Percentiles rank a stretch among this genome's conserved stretches.
Evolutionary conservation across 2,329 filamentous ascomycete species (phyloP).

Genomic region (Monosporascus sp.): DNA sequence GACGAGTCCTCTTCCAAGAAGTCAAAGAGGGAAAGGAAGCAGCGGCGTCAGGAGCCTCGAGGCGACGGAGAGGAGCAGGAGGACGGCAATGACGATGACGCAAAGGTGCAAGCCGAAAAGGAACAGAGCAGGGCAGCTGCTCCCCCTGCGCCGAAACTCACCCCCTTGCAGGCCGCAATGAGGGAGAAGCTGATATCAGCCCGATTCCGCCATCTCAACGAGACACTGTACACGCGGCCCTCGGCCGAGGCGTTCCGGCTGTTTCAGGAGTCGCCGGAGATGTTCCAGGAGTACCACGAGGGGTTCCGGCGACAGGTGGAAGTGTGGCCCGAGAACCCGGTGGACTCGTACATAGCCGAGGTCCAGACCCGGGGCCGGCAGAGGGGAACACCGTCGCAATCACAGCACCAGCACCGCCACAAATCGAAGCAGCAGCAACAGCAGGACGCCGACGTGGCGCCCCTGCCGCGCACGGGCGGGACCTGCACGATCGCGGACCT

Average conservation of each 20-base stretch:
- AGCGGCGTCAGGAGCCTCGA: conserved; percentile 15
- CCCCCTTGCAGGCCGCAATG: conserved; percentile 91
- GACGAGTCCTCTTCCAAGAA: conserved; percentile 11
- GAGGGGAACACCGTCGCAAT: conserved; percentile 19
- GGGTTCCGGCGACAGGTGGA: conserved; percentile 94
- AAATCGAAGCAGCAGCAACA: conserved; percentile 10
- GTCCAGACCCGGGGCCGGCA: conserved; percentile 64
- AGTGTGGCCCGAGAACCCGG: conserved; percentile 94
- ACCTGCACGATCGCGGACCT: conserved; percentile 80
- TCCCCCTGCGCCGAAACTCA: conserved; percentile 56
- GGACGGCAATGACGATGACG: conserved; percentile 7
- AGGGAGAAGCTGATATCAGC: conserved; percentile 89
- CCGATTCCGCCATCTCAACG: conserved; percentile 94
- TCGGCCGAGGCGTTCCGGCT: conserved; percentile 78
- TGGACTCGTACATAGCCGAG: conserved; percentile 75
- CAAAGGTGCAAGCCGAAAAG: conserved; percentile 2
- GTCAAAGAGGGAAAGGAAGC: conserved; percentile 21
- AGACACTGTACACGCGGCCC: conserved; percentile 90
- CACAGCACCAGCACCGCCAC: conserved; percentile 15
- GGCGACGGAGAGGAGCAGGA: conserved; percentile 15
- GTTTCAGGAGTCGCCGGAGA: conserved; percentile 80
- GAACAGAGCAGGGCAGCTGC: conserved; percentile 13
- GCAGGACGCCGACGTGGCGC: conserved; percentile 26
- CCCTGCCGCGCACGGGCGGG: conserved; percentile 68
- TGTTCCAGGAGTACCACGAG: conserved; percentile 94